These are phyloP conservation scores for Candida awuae DNA, from an alignment of 805 yeast genomes.

Conservation along the genomic window DNA sequence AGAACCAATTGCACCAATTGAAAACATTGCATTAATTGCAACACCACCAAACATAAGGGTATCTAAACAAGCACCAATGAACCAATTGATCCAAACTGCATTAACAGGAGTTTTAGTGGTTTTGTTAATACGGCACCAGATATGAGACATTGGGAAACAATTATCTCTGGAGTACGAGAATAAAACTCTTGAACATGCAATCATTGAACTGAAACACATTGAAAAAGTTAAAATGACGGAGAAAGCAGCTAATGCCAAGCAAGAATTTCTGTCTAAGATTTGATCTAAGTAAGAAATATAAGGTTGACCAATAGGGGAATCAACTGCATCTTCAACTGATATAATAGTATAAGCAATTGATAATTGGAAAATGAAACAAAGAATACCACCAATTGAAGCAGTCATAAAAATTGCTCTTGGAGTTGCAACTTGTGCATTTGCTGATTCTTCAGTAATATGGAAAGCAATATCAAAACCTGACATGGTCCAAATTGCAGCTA, in stretches of 20 bases:
- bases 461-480: constrained; percentile 70
- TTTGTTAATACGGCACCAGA: constrained; percentile 32
- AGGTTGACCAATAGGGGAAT: constrained; percentile 50
- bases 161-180: constrained; percentile 52
- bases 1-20: constrained; percentile 42
- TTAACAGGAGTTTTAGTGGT: constrained; percentile 37
- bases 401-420: constrained; percentile 60
- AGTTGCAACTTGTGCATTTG: constrained; percentile 55
- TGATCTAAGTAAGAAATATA: constrained; percentile 47
- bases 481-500: constrained; percentile 60
- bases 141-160: constrained; percentile 39
- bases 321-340: constrained; percentile 37
- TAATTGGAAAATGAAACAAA: constrained; percentile 49
- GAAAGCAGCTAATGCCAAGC: constrained; percentile 35
- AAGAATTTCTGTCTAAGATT: constrained; percentile 35
- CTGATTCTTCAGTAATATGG: constrained; percentile 61
- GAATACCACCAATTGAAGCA: constrained; percentile 41
- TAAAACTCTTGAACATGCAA: constrained; percentile 56
- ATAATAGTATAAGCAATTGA: constrained; percentile 54
- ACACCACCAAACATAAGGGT: constrained; percentile 34
- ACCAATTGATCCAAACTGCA: constrained; percentile 42
- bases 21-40: constrained; percentile 46
- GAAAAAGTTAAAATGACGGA: constrained; percentile 36
- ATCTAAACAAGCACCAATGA: constrained; percentile 32
- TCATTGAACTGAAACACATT: constrained; percentile 49